Percentiles rank a stretch among this genome's conserved stretches.
phyloP scores from a whole-genome alignment of 192 early-diverging fungal species.

The Rhizophagus clarus region DNA sequence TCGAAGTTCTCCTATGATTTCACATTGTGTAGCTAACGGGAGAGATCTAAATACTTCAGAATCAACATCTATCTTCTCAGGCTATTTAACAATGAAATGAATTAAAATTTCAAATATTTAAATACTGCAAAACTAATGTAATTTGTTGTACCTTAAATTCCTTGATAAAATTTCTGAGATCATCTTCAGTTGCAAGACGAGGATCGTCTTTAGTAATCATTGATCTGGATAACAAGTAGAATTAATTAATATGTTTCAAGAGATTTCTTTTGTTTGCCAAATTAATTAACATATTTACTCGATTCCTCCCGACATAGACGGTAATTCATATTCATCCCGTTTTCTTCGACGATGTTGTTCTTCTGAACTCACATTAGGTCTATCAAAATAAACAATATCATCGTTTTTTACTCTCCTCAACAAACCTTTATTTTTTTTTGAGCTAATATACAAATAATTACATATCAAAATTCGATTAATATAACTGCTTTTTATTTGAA shows the following conservation, averaged over 20 bases:
- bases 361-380: not conserved
- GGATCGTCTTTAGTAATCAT: slow-evolving; percentile 44
- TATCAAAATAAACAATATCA: slow-evolving; percentile 19
- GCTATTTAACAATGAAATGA: slow-evolving; percentile 10
- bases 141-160: slow-evolving; percentile 39
- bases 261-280: not conserved
- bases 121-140: not conserved
- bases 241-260: slow-evolving; percentile 4
- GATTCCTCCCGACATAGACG: slow-evolving; percentile 41
- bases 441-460: slow-evolving; percentile 24
- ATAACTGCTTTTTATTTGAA: not conserved
- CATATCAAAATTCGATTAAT: not conserved
- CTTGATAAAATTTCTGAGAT: slow-evolving; percentile 51
- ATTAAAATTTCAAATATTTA: no score
- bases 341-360: slow-evolving; percentile 31
- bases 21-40: slow-evolving; percentile 86
- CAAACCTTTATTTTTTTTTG: slow-evolving; percentile 38
- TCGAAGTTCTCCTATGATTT: slow-evolving; percentile 90
- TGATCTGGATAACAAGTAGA: slow-evolving; percentile 9
- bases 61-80: slow-evolving; percentile 70
- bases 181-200: slow-evolving; percentile 59
- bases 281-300: slow-evolving; percentile 35
- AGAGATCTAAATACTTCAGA: slow-evolving; percentile 75
- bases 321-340: slow-evolving; percentile 62
- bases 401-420: slow-evolving; percentile 30